Evolutionary conservation across 2,329 filamentous ascomycete genomes (phyloP), one percentile per base, ranked within the genome.

Genomic region (Berkeleyomyces rouxiae): DNA sequence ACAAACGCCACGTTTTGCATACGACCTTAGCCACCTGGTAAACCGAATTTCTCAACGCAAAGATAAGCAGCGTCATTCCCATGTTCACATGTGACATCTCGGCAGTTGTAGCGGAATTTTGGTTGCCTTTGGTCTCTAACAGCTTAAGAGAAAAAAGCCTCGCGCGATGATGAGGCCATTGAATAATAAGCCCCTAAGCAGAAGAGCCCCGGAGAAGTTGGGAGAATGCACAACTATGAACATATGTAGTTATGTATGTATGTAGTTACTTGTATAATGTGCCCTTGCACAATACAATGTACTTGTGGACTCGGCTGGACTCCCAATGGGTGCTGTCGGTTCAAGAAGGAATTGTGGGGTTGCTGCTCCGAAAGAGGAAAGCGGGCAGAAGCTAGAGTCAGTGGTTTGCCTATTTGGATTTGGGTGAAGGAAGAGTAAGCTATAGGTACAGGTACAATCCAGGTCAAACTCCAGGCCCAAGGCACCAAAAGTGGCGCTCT

Each of bases 371-470:
- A 37, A 37, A 55, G 5, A 55, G 36, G 51, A 55, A 39, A 39
- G 43, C 43, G 16, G 13, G 43, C 13, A 39, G 36, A 55, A 55
- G 51, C 51, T n/a, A 55, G 51, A 37, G 51, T 55, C 51, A 55
- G 13, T 55, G 10, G 11, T 39, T 55, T 55, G 36, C 51, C 36
- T 11, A 39, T 39, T 55, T 55, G 13, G 6, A 55, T 37, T 37
- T 11, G 13, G 31, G 33, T 55, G 51, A 55, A 55, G 51, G 51
- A 55, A 55, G 51, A 55, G 51, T 55, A 55, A 55, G 51, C 51
- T 55, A n/a, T 31, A 46, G 7, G 43, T 46, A 3, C 4, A 46
- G 43, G 43, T 46, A 16, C 43, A 46, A n/a, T 11, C 11, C 23
- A 23, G 23, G 23, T 23, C 23, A 23, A 23, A 23, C 23, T 23